Percentiles rank a stretch among this genome's conserved stretches.
Conservation (phyloP, 768 basidiomycete species). For the Russula dissimulans region DNA sequence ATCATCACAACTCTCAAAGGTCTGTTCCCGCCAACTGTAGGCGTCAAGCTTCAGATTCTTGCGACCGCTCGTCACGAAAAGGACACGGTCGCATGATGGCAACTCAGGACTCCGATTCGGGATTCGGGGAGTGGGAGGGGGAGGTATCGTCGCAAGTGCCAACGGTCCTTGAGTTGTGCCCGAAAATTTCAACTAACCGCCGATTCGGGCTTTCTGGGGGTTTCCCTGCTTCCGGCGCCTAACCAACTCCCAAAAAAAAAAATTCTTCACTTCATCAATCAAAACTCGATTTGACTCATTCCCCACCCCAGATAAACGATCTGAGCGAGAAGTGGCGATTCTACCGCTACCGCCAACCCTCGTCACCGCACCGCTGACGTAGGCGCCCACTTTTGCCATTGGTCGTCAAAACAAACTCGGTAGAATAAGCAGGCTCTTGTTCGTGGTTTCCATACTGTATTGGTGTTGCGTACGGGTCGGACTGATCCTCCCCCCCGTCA, state of each 20-base stretch:
- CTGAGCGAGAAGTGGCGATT: background rate
- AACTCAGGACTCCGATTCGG: background rate
- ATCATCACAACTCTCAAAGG: background rate
- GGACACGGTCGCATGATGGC: background rate
- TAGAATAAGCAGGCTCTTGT: too few species aligned
- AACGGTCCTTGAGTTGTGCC: too few species aligned
- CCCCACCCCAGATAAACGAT: background rate
- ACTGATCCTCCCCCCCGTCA: background rate
- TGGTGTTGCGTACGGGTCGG: too few species aligned
- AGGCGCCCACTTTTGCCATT: constrained; percentile 1
- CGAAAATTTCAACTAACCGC: background rate
- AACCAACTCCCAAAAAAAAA: background rate
- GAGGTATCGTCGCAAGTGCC: too few species aligned
- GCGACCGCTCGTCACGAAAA: background rate
- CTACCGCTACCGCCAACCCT: too few species aligned
- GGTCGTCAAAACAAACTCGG: background rate
- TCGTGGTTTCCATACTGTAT: too few species aligned
- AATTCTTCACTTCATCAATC: background rate
- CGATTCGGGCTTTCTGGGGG: background rate
- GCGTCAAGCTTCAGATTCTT: background rate
- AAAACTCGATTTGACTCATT: constrained; percentile 6
- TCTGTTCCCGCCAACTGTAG: background rate
- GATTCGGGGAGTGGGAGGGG: too few species aligned
- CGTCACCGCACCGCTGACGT: background rate
- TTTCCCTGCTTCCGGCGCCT: background rate